Conservation (phyloP, 2,329 filamentous ascomycete species). For the Pseudogymnoascus sp. region DNA sequence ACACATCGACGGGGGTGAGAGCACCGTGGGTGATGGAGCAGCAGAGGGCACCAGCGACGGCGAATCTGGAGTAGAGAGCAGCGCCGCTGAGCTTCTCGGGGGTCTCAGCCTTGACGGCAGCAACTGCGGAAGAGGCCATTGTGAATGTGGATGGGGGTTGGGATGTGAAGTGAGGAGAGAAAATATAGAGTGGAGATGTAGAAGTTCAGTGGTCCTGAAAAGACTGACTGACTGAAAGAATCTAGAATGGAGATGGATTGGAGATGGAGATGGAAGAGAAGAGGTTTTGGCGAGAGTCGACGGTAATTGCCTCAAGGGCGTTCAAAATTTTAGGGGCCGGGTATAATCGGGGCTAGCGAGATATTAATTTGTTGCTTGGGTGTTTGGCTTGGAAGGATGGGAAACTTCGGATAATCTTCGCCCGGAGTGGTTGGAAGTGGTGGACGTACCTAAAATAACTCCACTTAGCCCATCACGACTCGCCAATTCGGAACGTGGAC, state of each 20-base stretch:
- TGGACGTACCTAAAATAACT: background rate
- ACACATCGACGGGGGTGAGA: constrained; percentile 99
- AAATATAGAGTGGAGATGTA: constrained; percentile 1
- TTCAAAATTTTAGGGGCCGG: constrained; percentile 6
- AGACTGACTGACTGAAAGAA: constrained; percentile 1
- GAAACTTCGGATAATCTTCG: background rate
- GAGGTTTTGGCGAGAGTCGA: constrained; percentile 9
- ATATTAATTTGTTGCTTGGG: background rate
- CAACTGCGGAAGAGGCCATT: background rate
- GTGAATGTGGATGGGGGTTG: background rate
- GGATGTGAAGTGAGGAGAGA: background rate
- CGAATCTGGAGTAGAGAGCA: constrained; percentile 87
- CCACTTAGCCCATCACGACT: constrained; percentile 3
- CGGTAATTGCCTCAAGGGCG: constrained; percentile 5
- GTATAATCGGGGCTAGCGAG: constrained; percentile 3
- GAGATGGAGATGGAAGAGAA: background rate
- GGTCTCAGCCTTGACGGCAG: constrained; percentile 19
- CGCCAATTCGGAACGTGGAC: constrained; percentile 4
- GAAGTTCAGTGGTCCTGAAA: constrained; percentile 4
- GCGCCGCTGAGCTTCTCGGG: constrained; percentile 50
- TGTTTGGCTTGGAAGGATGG: background rate
- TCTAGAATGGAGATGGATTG: background rate
- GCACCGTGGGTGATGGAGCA: constrained; percentile 96
- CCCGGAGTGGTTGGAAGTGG: background rate
- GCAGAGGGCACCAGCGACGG: constrained; percentile 94